phyloP scores from a whole-genome alignment of 2,329 filamentous ascomycete species.

The Gaeumannomyces sp. region DNA sequence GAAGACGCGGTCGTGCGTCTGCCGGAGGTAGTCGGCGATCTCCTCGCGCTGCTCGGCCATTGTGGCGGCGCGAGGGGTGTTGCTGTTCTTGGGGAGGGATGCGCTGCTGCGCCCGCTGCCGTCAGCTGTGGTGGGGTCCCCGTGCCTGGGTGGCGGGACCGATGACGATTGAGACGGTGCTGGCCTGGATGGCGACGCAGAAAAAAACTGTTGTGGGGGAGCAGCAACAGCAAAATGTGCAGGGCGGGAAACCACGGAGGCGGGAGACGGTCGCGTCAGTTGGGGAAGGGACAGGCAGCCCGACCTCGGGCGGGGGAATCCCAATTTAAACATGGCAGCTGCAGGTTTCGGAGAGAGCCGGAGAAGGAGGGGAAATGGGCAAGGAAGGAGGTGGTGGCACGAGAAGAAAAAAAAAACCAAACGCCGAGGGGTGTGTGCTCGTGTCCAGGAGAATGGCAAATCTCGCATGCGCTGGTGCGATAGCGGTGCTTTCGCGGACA shows the following conservation, averaged over 20 bases:
- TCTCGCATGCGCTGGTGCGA: no score
- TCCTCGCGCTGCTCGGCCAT: conserved; percentile 26
- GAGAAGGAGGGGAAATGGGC: background rate
- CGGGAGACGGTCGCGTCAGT: no score
- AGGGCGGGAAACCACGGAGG: background rate
- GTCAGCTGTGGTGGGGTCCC: background rate
- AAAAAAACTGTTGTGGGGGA: background rate
- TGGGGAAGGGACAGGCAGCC: background rate
- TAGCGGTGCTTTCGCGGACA: no score
- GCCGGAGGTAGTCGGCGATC: conserved; percentile 49
- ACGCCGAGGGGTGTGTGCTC: background rate
- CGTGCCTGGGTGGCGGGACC: background rate
- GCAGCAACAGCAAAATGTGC: background rate
- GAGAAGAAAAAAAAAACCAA: background rate
- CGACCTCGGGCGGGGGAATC: background rate
- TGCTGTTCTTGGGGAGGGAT: background rate
- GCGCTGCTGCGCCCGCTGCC: background rate
- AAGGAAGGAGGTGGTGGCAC: background rate
- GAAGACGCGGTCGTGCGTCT: conserved; percentile 62
- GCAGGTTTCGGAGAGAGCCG: background rate
- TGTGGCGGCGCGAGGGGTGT: conserved; percentile 1
- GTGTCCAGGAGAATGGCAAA: background rate
- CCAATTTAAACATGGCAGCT: background rate
- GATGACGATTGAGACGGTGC: background rate
- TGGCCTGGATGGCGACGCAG: background rate